Percentiles rank a stretch among this genome's conserved stretches.
phyloP scores from a whole-genome alignment of 768 basidiomycete genomes.

The Epithele typhae region DNA sequence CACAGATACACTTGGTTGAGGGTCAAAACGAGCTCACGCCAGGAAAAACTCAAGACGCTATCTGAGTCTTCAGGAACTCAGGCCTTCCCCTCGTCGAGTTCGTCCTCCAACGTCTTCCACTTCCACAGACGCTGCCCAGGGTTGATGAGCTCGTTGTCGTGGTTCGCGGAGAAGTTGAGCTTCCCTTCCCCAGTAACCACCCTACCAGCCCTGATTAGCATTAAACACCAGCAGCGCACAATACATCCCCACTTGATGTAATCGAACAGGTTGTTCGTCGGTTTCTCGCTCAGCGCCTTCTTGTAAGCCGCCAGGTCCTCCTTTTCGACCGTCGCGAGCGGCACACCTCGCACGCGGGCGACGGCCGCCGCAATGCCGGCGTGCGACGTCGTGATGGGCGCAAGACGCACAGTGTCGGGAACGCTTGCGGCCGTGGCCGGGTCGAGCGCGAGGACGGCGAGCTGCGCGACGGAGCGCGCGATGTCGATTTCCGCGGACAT shows the following conservation, averaged over 20 bases:
- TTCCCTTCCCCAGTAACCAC: constrained; percentile 16
- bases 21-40: too few species aligned
- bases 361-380: constrained; percentile 10
- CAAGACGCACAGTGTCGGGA: constrained; percentile 19
- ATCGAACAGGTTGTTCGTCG: constrained; percentile 1
- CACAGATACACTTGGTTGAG: too few species aligned
- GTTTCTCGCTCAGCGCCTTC: constrained; percentile 7
- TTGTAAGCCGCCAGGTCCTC: constrained; percentile 12
- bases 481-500: constrained; percentile 18
- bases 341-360: constrained; percentile 8
- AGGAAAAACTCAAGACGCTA: too few species aligned
- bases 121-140: constrained; percentile 17
- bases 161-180: constrained; percentile 15
- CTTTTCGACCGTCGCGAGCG: constrained; percentile 11
- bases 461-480: constrained; percentile 14
- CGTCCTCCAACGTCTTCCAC: constrained; percentile 19
- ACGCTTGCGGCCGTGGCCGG: constrained; percentile 11
- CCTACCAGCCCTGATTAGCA: not conserved
- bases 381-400: constrained; percentile 10
- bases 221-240: too few species aligned
- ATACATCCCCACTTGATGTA: constrained; percentile 10
- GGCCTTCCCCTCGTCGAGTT: too few species aligned
- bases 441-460: constrained; percentile 15
- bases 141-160: constrained; percentile 22
- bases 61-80: too few species aligned